A percentile compares a stretch with the other conserved stretches of the same genome.
These are phyloP conservation scores for Phytophthora agathidicida DNA, from an alignment of 352 stramenopile genomes.

Conservation along the genomic window DNA sequence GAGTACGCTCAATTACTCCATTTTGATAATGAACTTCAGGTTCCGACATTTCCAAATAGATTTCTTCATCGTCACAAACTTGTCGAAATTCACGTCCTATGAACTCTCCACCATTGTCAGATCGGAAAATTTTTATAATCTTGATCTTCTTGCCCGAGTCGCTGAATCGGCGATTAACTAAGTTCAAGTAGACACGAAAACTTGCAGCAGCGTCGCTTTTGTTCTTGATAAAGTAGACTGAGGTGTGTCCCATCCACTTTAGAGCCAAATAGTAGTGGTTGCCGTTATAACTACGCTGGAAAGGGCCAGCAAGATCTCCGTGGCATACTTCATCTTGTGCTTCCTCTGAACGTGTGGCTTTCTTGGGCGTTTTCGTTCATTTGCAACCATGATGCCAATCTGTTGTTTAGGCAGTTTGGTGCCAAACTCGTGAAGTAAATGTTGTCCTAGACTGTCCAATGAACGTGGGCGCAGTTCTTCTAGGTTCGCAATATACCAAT, in stretches of 20 bases:
- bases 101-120: slow-evolving; percentile 16
- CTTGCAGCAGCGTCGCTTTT: background rate
- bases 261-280: slow-evolving; percentile 8
- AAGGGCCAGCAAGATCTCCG: slow-evolving; percentile 1
- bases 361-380: no score
- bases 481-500: no score
- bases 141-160: background rate
- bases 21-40: slow-evolving; percentile 13
- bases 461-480: no score
- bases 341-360: no score
- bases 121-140: slow-evolving; percentile 5
- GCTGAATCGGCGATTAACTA: slow-evolving; percentile 5
- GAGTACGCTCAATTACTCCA: background rate
- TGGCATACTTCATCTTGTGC: slow-evolving; percentile 5
- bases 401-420: no score
- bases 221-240: slow-evolving; percentile 7
- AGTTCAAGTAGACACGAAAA: slow-evolving; percentile 2
- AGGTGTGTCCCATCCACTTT: slow-evolving; percentile 12
- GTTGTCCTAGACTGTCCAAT: no score
- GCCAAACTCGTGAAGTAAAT: no score
- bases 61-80: slow-evolving; percentile 1
- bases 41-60: slow-evolving; percentile 2
- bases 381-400: no score
- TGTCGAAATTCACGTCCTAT: background rate
- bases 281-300: slow-evolving; percentile 3